Conservation (phyloP, 306 rosid genomes). For the Cicer arietinum region DNA sequence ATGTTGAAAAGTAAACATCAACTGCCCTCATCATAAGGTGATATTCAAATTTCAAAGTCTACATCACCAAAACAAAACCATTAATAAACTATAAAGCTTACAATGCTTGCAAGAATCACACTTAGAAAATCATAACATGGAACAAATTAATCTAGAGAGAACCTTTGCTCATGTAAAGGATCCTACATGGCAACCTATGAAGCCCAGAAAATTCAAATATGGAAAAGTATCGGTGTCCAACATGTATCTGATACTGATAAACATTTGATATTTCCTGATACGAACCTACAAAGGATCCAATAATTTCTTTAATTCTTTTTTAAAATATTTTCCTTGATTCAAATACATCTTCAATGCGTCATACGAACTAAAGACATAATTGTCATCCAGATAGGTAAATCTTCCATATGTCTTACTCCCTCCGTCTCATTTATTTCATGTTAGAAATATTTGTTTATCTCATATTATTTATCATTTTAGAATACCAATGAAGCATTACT, state of each 20-base stretch:
- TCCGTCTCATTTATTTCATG: too few species aligned
- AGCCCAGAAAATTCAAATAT: background rate
- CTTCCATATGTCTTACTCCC: too few species aligned
- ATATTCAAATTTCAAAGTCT: slow-evolving; percentile 33
- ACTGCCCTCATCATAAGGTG: slow-evolving; percentile 19
- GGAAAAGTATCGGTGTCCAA: background rate
- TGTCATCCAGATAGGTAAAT: too few species aligned
- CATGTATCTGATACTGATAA: background rate
- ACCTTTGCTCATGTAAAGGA: background rate
- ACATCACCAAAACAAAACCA: slow-evolving; percentile 31
- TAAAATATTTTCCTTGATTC: too few species aligned
- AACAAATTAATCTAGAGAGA: slow-evolving; percentile 26
- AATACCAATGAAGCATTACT: too few species aligned
- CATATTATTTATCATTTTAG: too few species aligned
- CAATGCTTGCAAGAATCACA: slow-evolving; percentile 36
- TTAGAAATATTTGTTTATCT: too few species aligned
- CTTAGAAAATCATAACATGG: slow-evolving; percentile 34
- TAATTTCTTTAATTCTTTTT: too few species aligned
- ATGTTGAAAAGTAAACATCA: slow-evolving; percentile 32
- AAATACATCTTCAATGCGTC: too few species aligned
- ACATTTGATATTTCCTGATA: background rate
- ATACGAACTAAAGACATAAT: too few species aligned
- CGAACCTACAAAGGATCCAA: too few species aligned
- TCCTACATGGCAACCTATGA: slow-evolving; percentile 1
- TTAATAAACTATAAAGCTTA: slow-evolving; percentile 14